Evolutionary conservation across 352 stramenopile species (phyloP).

Genomic region (Globisporangium recalcitrans): DNA sequence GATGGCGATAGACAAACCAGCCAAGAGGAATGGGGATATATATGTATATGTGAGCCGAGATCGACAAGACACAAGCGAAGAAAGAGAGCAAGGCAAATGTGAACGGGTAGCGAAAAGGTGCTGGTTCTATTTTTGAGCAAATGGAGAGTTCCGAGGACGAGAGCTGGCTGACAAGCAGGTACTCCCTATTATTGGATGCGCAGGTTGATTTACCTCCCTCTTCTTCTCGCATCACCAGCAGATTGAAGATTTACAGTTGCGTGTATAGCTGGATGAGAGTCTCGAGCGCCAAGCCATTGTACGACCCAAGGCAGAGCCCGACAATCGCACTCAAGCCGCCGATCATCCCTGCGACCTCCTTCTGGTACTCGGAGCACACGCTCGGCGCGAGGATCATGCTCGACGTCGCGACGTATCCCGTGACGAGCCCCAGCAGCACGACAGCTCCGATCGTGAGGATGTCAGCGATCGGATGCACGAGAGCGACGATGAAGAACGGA

Average conservation of each 20-base stretch:
- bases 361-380: slow-evolving; percentile 71
- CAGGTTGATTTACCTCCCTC: background rate
- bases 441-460: slow-evolving; percentile 44
- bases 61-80: background rate
- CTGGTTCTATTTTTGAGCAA: slow-evolving; percentile 1
- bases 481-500: slow-evolving; percentile 56
- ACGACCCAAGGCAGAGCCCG: slow-evolving; percentile 67
- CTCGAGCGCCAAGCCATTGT: slow-evolving; percentile 70
- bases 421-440: slow-evolving; percentile 55
- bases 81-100: background rate
- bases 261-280: slow-evolving; percentile 50
- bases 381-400: slow-evolving; percentile 73
- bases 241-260: background rate
- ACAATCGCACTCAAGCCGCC: slow-evolving; percentile 64
- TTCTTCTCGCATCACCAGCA: background rate
- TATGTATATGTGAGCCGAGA: background rate
- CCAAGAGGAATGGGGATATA: background rate
- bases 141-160: background rate
- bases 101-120: background rate
- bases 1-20: background rate
- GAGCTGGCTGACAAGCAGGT: background rate
- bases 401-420: slow-evolving; percentile 74
- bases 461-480: slow-evolving; percentile 56
- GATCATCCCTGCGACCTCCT: slow-evolving; percentile 75
- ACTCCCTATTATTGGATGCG: background rate